Conservation (phyloP, 2,329 filamentous ascomycete genomes). For the Hansfordia pulvinata region DNA sequence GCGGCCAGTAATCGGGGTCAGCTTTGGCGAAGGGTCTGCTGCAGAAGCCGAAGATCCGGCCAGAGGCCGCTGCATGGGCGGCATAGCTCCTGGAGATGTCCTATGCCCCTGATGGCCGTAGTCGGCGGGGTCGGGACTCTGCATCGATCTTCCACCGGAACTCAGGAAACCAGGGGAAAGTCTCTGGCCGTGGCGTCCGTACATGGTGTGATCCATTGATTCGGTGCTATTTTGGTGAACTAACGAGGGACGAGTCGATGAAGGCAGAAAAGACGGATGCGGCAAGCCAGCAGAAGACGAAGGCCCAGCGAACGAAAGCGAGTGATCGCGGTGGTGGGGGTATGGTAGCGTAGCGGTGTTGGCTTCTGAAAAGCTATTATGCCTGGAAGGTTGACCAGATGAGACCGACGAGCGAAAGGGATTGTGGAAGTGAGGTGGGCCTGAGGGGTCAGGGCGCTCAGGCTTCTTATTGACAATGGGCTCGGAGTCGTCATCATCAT, state of each 20-base stretch:
- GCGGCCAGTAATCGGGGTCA: conserved; percentile 42
- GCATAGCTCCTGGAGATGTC: conserved; percentile 24
- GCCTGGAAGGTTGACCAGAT: too few species aligned
- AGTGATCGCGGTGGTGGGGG: conserved; percentile 20
- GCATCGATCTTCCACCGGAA: too few species aligned
- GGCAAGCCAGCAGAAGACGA: conserved; percentile 14
- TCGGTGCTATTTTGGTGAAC: conserved; percentile 29
- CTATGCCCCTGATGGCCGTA: conserved; percentile 10
- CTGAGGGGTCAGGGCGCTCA: conserved; percentile 23
- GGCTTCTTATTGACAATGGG: conserved; percentile 30
- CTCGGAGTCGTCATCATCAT: conserved; percentile 33
- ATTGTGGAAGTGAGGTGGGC: conserved; percentile 20
- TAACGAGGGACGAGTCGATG: conserved; percentile 14
- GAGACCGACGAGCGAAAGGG: conserved; percentile 19
- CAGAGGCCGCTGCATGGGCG: too few species aligned
- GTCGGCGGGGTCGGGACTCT: conserved; percentile 8
- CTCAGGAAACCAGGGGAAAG: conserved; percentile 19
- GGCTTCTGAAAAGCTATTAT: conserved; percentile 24
- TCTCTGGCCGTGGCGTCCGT: conserved; percentile 20
- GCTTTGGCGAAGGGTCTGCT: too few species aligned
- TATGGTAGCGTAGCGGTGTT: conserved; percentile 20
- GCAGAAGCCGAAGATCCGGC: too few species aligned
- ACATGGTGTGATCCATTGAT: conserved; percentile 29
- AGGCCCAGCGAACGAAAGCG: conserved; percentile 17
- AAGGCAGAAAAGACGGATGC: conserved; percentile 13